Conservation (phyloP, 1,139 yeast genomes). For the Yamadazyma epiphylla region DNA sequence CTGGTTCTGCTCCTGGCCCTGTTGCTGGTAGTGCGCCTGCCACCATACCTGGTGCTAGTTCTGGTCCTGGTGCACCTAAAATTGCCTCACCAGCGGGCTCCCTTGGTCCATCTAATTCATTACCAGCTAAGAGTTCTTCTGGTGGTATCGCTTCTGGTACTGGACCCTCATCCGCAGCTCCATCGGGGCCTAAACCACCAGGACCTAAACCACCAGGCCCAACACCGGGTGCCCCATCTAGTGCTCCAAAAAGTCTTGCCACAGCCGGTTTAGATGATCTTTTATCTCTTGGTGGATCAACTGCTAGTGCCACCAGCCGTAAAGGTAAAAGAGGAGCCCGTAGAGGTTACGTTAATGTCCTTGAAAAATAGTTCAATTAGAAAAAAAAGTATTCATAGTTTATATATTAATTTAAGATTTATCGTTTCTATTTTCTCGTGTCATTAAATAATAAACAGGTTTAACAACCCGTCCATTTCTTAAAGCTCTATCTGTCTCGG, state of each 20-base stretch:
- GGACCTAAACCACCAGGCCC: constrained; percentile 5
- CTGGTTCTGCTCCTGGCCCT: constrained; percentile 12
- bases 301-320: constrained; percentile 41
- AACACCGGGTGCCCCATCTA: constrained; percentile 2
- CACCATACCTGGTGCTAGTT: constrained; percentile 2
- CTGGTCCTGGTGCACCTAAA: constrained; percentile 5
- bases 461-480: constrained; percentile 35
- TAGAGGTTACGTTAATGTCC: constrained; percentile 74
- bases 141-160: constrained; percentile 1
- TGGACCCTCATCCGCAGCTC: constrained; percentile 7
- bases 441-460: constrained; percentile 25
- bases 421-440: constrained; percentile 2
- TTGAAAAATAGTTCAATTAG: constrained; percentile 45
- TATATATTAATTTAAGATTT: constrained; percentile 1
- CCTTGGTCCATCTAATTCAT: no score
- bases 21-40: constrained; percentile 6
- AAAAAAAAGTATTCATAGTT: no score
- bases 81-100: constrained; percentile 5
- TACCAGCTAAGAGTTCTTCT: constrained; percentile 3
- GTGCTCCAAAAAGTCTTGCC: constrained; percentile 24
- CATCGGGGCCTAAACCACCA: constrained; percentile 4
- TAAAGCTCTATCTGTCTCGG: constrained; percentile 41
- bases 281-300: constrained; percentile 43
- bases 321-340: constrained; percentile 64
- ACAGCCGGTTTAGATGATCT: constrained; percentile 67